Evolutionary conservation across 1,139 yeast genomes (phyloP), one percentile per base, ranked within the genome.

Genomic region (Fermentozyma sake): DNA sequence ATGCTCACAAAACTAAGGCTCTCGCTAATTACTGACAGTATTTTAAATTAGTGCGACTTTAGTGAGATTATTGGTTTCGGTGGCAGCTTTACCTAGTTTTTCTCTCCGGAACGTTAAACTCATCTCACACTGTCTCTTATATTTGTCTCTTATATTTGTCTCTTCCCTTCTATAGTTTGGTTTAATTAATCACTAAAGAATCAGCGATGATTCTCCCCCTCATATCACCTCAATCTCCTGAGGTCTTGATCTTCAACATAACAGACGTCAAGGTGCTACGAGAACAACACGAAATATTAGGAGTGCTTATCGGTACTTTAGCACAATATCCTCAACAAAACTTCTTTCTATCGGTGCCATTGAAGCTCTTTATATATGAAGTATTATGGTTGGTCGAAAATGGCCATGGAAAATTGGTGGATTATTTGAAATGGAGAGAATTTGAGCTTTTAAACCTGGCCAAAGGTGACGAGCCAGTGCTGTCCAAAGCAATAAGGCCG

Each of bases 301-400:
- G 98, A 0, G 75, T 81, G 1, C 61, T 91, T 12, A 61, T 75
- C 1, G 98, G 98, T 1, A 81, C 95, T 0, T 57, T 91, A 20
- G 84, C 96, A 0, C 70, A 76, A 26, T 87, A 89, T 12, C 94
- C 97, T 2, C 98, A 91, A 52, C 98, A 91, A 46, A 89, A 86
- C 47, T 65, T 80, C 21, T 82, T 89, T 46, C 63, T 85, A 29
- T 94, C 96, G 1, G 59, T 89, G 4, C 98, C 98, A 0, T 56
- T 89, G 28, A 75, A 77, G 42, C 61, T 91, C 24, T 71, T 76
- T 58, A 55, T 74, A 0, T 94, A 83, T 54, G 97, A 91, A 44
- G 74, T 79, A 0, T 37, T 77, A 8, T 84, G 85, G 76, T 58
- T 86, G 20, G 61, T 80, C 4, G 60, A 63, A 7, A 49, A 60